phyloP scores from a whole-genome alignment of 768 basidiomycete genomes.

The Tylopilus rubrobrunneus region DNA sequence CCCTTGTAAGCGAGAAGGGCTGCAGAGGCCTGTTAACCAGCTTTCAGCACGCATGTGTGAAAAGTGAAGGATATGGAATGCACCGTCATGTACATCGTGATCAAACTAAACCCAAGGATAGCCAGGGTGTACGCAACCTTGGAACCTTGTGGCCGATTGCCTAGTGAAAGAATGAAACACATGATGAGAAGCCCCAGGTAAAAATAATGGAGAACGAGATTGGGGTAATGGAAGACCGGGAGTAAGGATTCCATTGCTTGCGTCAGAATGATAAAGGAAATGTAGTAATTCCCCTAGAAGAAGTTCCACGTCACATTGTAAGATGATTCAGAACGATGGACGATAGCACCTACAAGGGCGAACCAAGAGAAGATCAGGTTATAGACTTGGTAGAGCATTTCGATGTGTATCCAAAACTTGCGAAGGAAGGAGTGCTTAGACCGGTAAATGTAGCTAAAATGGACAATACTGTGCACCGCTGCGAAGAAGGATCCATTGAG shows the following conservation, averaged over 20 bases:
- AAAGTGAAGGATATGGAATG: conserved; percentile 14
- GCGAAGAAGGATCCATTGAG: conserved; percentile 73
- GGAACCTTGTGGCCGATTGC: conserved; percentile 87
- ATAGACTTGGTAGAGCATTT: not conserved
- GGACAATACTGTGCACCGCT: conserved; percentile 83
- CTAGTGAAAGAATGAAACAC: conserved; percentile 84
- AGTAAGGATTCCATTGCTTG: conserved; percentile 64
- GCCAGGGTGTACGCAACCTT: conserved; percentile 84
- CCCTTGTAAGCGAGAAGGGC: conserved; percentile 66
- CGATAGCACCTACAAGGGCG: conserved; percentile 50
- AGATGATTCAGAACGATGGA: not conserved
- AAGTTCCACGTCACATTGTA: not conserved
- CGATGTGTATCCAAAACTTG: conserved; percentile 47
- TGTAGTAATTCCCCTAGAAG: conserved; percentile 84
- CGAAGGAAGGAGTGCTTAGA: conserved; percentile 53
- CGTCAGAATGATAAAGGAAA: conserved; percentile 77
- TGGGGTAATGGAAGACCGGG: conserved; percentile 61
- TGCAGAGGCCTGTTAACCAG: conserved; percentile 52
- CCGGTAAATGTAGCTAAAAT: conserved; percentile 94
- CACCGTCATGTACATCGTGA: conserved; percentile 95
- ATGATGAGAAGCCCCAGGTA: conserved; percentile 84
- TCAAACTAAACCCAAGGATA: conserved; percentile 80
- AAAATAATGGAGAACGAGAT: conserved; percentile 76
- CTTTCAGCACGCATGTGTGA: too few species aligned
- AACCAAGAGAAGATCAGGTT: conserved; percentile 52